These are phyloP conservation scores for Pythium utonaiense DNA, from an alignment of 352 stramenopile genomes.

Conservation along the genomic window DNA sequence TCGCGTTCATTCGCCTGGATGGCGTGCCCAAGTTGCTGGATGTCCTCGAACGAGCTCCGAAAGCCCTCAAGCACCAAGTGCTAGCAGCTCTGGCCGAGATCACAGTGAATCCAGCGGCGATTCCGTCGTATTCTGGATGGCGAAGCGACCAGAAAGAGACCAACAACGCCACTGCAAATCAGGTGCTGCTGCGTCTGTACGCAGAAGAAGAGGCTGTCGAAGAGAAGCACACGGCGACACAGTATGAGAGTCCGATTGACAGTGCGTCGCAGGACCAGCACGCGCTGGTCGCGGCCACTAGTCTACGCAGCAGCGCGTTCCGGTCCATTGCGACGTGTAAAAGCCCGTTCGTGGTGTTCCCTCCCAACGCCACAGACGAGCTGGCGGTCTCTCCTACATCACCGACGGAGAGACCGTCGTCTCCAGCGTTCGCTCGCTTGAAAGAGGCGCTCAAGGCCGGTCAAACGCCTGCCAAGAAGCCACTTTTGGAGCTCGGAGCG, in stretches of 20 bases:
- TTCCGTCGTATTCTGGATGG: constrained; percentile 64
- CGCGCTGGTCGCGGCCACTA: constrained; percentile 25
- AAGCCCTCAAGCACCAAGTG: constrained; percentile 55
- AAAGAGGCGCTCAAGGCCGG: constrained; percentile 65
- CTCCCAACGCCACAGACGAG: constrained; percentile 15
- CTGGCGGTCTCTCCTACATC: constrained; percentile 5
- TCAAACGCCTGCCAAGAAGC: constrained; percentile 25
- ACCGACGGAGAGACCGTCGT: constrained; percentile 33
- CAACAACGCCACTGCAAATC: constrained; percentile 46
- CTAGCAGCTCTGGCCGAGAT: constrained; percentile 64
- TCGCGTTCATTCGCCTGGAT: constrained; percentile 52
- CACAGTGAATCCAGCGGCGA: constrained; percentile 65
- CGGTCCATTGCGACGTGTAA: constrained; percentile 45
- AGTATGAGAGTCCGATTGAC: background rate
- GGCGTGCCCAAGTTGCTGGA: constrained; percentile 59
- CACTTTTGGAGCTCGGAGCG: constrained; percentile 32
- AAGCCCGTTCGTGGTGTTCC: constrained; percentile 37
- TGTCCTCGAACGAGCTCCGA: constrained; percentile 45
- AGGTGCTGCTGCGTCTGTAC: constrained; percentile 71
- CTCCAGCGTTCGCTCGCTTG: constrained; percentile 62
- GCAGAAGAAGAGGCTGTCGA: constrained; percentile 52
- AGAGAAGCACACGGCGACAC: constrained; percentile 15
- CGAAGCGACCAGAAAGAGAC: constrained; percentile 41
- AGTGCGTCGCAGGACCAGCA: background rate
- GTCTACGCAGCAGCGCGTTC: constrained; percentile 43